Evolutionary conservation across 495 filamentous ascomycete genomes (phyloP), one percentile per base, ranked within the genome.

Genomic region (Bombardia bombarda): DNA sequence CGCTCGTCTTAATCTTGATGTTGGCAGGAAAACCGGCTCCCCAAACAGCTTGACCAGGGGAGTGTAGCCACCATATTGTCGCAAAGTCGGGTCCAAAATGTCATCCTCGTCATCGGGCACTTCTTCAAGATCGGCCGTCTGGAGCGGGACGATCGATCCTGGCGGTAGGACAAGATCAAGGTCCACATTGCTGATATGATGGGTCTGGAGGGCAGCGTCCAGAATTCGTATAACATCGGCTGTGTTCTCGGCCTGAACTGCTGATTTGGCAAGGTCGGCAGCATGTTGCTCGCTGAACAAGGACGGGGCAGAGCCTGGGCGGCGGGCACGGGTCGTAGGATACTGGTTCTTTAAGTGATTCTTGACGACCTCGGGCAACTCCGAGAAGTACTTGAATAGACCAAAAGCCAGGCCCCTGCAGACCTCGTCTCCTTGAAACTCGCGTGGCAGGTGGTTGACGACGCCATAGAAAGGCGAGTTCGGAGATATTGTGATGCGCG

Each of bases 401-500:
- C 86, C 84, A 60, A 97, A 90, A 26, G 92, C 92, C 32, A 99
- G 71, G 1, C 84, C 92, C 14, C 92, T 81, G 61, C 79, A 87
- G 25, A 95, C 67, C 57, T 94, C 89, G 59, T 95, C 87, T 31
- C 89, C 90, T 70, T 97, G 92, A 61, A 86, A 86, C 54, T 94
- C 90, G 43, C 85, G 80, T 18, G 93, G 86, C n/a, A 99, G 75
- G 57, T 93, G 79, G 57, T 84, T 82, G 57, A 98, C 90, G 23
- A 88, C 89, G 44, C 80, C 78, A 60, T 96, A 98, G 47, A 93
- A 79, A n/a, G 92, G 81, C n/a, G 90, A 94, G 43, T 81, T 90
- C 18, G 90, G 90, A 18, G 92, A 92, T 40, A 96, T 79, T 10
- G 87, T 90, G 49, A 98, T 78, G 51, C 92, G 87, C 46, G 86